Evolutionary conservation across 2,329 filamentous ascomycete species (phyloP).

Genomic region (Curvularia sp.): DNA sequence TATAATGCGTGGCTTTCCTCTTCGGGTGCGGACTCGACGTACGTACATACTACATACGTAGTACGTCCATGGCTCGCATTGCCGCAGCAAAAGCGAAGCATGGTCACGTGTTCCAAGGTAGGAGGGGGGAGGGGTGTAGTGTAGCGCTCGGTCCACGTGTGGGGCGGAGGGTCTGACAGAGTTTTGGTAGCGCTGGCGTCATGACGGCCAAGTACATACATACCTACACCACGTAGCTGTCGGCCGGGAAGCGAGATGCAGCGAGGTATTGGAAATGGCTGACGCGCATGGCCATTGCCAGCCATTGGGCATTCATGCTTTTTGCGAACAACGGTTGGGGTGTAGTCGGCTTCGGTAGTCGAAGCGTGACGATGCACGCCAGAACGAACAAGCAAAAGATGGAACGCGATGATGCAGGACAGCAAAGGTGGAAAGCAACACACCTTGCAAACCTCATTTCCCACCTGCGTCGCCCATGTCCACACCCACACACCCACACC

Average conservation of each 20-base stretch:
- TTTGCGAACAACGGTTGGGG: constrained; percentile 5
- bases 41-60: not conserved
- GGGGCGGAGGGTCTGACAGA: not conserved
- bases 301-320: constrained; percentile 20
- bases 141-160: not conserved
- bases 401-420: constrained; percentile 15
- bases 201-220: constrained; percentile 5
- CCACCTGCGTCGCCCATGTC: constrained; percentile 16
- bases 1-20: constrained; percentile 14
- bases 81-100: not conserved
- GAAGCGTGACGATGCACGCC: constrained; percentile 16
- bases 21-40: constrained; percentile 30
- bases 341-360: constrained; percentile 7
- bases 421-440: constrained; percentile 19
- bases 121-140: not conserved
- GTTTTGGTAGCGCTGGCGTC: constrained; percentile 7
- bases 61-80: constrained; percentile 13
- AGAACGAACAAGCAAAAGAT: constrained; percentile 15
- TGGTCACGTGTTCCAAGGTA: not conserved
- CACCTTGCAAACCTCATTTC: constrained; percentile 12
- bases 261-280: constrained; percentile 20
- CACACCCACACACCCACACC: constrained; percentile 16
- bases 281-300: constrained; percentile 13
- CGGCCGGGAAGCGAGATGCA: constrained; percentile 21
- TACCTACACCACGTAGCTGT: constrained; percentile 13